These are phyloP conservation scores for Zygosaccharomyces sapae DNA, from an alignment of 1,139 yeast species.

Conservation along the genomic window DNA sequence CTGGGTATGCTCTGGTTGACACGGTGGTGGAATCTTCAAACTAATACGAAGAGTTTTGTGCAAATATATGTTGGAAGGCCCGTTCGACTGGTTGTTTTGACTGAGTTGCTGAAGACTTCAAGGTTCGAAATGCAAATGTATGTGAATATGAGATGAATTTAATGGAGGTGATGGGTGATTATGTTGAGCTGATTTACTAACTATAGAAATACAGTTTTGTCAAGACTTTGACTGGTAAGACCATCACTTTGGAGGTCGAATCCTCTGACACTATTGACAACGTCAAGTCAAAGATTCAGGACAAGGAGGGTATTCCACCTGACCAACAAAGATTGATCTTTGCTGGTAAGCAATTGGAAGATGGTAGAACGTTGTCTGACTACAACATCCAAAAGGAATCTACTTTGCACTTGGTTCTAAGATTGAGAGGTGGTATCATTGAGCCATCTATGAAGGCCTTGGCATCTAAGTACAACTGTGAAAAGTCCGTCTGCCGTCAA, in stretches of 20 bases:
- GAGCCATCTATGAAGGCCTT: constrained; percentile 99
- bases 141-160: constrained; percentile 16
- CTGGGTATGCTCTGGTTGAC: constrained; percentile 6
- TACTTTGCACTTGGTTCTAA: constrained; percentile 78
- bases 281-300: constrained; percentile 90
- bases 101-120: constrained; percentile 21
- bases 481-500: constrained; percentile 97
- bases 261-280: constrained; percentile 92
- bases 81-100: not conserved
- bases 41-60: constrained; percentile 2
- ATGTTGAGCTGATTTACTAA: constrained; percentile 16
- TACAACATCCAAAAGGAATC: constrained; percentile 96
- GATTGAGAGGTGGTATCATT: constrained; percentile 95
- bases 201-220: constrained; percentile 55
- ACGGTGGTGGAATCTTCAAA: constrained; percentile 3
- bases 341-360: constrained; percentile 93
- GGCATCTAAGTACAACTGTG: constrained; percentile 99
- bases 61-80: not conserved
- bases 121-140: constrained; percentile 37
- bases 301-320: constrained; percentile 93
- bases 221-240: constrained; percentile 83
- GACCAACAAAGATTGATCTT: constrained; percentile 91
- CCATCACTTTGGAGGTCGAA: constrained; percentile 92
- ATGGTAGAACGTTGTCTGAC: constrained; percentile 88
- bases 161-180: not conserved